A percentile compares a stretch with the other conserved stretches of the same genome.
Evolutionary conservation across 1,139 yeast species (phyloP).

Genomic region (Pichia sp.): DNA sequence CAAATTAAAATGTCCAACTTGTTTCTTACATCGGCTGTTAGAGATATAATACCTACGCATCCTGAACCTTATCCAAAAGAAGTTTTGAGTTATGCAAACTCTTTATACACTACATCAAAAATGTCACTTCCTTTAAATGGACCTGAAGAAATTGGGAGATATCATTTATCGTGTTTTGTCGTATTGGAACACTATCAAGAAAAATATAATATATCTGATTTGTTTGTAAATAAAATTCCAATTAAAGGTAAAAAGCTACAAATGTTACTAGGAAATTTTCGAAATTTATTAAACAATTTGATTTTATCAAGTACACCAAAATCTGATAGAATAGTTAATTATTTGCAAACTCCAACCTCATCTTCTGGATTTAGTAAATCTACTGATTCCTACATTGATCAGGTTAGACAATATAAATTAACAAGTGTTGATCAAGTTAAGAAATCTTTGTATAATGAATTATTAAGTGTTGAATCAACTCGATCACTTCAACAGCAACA

Average conservation of each 20-base stretch:
- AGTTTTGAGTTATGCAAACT: conserved; percentile 42
- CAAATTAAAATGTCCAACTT: conserved; percentile 25
- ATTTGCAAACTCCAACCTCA: conserved; percentile 1
- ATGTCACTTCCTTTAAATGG: conserved; percentile 40
- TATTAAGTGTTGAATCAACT: background rate
- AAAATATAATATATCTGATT: conserved; percentile 40
- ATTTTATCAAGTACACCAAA: conserved; percentile 11
- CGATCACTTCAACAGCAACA: background rate
- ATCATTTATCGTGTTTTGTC: conserved; percentile 58
- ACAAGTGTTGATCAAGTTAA: background rate
- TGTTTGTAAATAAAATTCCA: conserved; percentile 48
- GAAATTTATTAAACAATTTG: conserved; percentile 20
- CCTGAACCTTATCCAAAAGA: conserved; percentile 43
- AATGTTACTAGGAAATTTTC: conserved; percentile 40
- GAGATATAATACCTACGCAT: conserved; percentile 46
- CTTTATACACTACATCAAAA: conserved; percentile 47
- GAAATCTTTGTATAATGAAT: background rate
- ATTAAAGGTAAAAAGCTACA: conserved; percentile 44
- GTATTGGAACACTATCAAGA: conserved; percentile 47
- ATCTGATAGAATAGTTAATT: conserved; percentile 5
- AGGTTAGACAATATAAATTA: conserved; percentile 4
- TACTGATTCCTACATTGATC: conserved; percentile 10
- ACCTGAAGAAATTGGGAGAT: conserved; percentile 54
- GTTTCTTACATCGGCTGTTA: conserved; percentile 29
- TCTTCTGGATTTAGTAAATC: background rate